These are phyloP conservation scores for Sarocladiaceae sp. DNA, from an alignment of 2,329 filamentous ascomycete species.

Conservation along the genomic window DNA sequence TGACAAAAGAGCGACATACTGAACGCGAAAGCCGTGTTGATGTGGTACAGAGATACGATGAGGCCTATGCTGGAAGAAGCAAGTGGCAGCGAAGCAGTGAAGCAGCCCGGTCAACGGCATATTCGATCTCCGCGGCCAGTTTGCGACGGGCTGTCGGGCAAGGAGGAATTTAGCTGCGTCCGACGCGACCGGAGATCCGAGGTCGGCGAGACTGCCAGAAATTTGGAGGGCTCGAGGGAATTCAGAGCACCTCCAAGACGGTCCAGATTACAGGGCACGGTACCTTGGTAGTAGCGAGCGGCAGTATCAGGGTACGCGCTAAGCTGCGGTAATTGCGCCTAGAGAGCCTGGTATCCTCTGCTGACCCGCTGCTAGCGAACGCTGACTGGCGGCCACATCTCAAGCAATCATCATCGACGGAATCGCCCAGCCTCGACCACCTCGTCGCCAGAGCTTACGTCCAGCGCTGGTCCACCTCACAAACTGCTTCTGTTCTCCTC, in stretches of 20 bases:
- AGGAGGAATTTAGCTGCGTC: no score
- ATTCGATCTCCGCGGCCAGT: no score
- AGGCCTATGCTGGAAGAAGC: neutral
- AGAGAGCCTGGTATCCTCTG: neutral
- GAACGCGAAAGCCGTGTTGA: no score
- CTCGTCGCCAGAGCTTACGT: conserved; percentile 5
- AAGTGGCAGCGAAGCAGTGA: neutral
- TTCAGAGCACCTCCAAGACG: no score
- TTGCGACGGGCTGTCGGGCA: no score
- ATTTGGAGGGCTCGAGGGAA: neutral
- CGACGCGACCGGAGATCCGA: conserved; percentile 5
- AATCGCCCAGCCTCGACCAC: neutral
- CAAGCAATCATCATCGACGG: conserved; percentile 6
- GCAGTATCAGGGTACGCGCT: conserved; percentile 1
- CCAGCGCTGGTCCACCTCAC: neutral
- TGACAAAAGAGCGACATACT: no score
- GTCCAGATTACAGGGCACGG: no score
- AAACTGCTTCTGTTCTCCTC: no score
- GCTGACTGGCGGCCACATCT: neutral
- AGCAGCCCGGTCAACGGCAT: neutral
- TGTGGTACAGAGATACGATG: no score
- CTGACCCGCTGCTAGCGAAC: neutral
- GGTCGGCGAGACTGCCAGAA: conserved; percentile 2
- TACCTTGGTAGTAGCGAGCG: neutral
- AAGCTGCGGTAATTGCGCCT: neutral